Evolutionary conservation across 2,329 filamentous ascomycete species (phyloP), one percentile per base, ranked within the genome.

Genomic region (Didymella pinodella): DNA sequence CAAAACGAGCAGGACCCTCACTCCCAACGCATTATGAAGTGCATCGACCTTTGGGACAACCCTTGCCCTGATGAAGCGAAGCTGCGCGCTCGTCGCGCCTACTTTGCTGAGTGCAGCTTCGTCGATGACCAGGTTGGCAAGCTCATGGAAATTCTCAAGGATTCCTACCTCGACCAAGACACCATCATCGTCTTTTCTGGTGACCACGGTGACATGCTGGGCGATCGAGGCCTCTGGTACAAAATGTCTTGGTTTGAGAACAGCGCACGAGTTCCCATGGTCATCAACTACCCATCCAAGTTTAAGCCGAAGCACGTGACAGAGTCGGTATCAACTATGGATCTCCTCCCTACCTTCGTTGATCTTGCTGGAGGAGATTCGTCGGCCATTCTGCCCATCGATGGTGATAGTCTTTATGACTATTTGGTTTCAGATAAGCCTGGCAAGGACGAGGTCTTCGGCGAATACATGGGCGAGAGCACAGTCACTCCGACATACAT

Each of bases 201-300:
- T 44, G 93, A 97, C 75, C 93, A 97, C 73, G 93, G 93, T 55
- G 93, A 97, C 78, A 97, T 97, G 93, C 86, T 97, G 7, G 93
- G 93, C 59, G 93, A 97, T 82, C 88, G 92, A 52, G 90, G 91
- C 6, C 82, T 97, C 46, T 97, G 93, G 93, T 93, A 97, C 83
- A 97, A 97, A 84, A 97, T 97, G 93, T 92, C 88, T 73, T 97
- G 95, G 85, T 97, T 93, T 71, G 93, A 97, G 83, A 89, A 89
- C 40, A 96, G 92, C 12, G 92, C 92, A 45, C 90, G 93, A 28
- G 93, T 97, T 22, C 93, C 93, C 1, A 88, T 97, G 74, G 83
- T 97, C 65, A 85, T 97, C 75, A 89, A 92, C 77, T 88, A 93
- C 70, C 93, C 93, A 26, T 83, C 88, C 69, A 85, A 84, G 61